These are phyloP conservation scores for Fusarium phyllophilum DNA, from an alignment of 2,329 filamentous ascomycete species.

Conservation along the genomic window DNA sequence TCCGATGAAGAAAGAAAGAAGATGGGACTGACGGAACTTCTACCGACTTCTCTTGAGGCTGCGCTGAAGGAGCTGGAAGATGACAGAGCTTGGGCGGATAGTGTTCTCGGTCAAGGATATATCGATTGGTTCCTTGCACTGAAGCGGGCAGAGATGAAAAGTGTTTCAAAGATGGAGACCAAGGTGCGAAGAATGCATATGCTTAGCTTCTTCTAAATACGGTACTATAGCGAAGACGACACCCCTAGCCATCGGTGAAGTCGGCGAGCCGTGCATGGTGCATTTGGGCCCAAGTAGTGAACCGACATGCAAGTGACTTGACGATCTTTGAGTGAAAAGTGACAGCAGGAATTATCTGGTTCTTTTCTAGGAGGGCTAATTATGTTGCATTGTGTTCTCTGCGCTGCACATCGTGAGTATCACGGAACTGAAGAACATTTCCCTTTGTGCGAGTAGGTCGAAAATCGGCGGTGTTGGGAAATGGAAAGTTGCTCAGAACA, in stretches of 20 bases:
- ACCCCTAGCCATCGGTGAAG: neutral
- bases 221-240: neutral
- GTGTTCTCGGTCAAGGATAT: neutral
- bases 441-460: neutral
- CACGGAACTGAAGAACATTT: neutral
- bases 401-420: neutral
- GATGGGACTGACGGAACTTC: neutral
- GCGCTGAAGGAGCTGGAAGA: conserved; percentile 1
- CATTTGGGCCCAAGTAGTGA: neutral
- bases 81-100: neutral
- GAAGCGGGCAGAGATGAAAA: conserved; percentile 1
- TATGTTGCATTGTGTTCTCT: neutral
- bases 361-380: neutral
- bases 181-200: neutral
- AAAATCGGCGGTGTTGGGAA: neutral
- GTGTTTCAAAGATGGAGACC: neutral
- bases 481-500: neutral
- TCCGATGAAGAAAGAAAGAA: neutral
- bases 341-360: neutral
- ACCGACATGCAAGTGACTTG: neutral
- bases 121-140: conserved; percentile 13
- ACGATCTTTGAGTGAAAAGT: neutral
- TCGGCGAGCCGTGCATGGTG: neutral
- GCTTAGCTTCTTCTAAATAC: neutral
- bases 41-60: neutral